A percentile compares a stretch with the other conserved stretches of the same genome.
phyloP scores from a whole-genome alignment of 2,329 filamentous ascomycete genomes.

The Phialophora chinensis region DNA sequence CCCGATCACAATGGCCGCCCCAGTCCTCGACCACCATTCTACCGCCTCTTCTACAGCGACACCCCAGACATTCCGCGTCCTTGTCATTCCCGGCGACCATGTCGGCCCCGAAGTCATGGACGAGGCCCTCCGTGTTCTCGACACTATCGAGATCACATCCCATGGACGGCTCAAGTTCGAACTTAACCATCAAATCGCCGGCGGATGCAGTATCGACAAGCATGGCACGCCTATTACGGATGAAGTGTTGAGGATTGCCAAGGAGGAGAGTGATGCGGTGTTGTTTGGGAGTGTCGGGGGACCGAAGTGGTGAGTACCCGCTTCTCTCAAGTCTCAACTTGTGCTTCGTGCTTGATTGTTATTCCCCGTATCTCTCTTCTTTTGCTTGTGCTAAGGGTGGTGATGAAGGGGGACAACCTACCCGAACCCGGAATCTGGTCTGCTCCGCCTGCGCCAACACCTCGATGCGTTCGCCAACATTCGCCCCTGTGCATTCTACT shows the following conservation, averaged over 20 bases:
- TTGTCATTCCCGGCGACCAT: constrained; percentile 71
- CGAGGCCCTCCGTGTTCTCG: constrained; percentile 67
- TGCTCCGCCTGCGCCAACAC: constrained; percentile 38
- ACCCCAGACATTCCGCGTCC: constrained; percentile 51
- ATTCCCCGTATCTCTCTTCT: constrained; percentile 51
- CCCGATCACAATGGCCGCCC: constrained; percentile 9
- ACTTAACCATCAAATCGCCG: constrained; percentile 70
- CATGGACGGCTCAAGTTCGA: constrained; percentile 64
- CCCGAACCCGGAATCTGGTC: constrained; percentile 38
- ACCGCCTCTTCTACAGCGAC: neutral
- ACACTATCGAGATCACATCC: constrained; percentile 50
- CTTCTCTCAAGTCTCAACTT: constrained; percentile 49
- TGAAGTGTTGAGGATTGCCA: constrained; percentile 63
- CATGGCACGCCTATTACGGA: constrained; percentile 69
- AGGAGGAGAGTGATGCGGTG: constrained; percentile 66
- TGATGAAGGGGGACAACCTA: constrained; percentile 35
- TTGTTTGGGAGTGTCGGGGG: constrained; percentile 72
- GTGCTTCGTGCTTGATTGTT: neutral
- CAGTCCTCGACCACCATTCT: constrained; percentile 6
- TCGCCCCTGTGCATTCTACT: constrained; percentile 56
- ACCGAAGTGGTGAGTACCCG: constrained; percentile 68
- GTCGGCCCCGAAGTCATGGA: constrained; percentile 72
- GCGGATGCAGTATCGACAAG: constrained; percentile 69
- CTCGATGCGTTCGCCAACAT: constrained; percentile 57
- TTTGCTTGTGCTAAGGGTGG: neutral